These are phyloP conservation scores for Acacia melanoxylon DNA, from an alignment of 306 rosid species.

Conservation along the genomic window DNA sequence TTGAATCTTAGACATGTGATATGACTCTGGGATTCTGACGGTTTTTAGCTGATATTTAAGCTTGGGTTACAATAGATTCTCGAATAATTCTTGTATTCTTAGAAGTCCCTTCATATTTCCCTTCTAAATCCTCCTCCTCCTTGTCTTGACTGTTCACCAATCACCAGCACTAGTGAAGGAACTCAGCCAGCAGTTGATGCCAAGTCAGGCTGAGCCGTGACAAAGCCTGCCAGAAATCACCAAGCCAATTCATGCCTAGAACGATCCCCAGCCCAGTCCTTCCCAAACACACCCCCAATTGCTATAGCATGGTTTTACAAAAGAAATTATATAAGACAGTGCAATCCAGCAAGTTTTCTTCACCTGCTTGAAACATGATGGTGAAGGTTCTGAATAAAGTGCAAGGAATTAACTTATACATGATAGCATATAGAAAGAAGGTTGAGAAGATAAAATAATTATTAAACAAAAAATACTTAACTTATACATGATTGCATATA, in stretches of 20 bases:
- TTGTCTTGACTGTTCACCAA: not conserved
- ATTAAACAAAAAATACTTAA: not conserved
- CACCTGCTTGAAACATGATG: constrained; percentile 6
- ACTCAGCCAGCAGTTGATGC: not conserved
- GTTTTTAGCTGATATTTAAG: not conserved
- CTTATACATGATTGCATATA: not conserved
- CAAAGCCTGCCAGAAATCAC: not conserved
- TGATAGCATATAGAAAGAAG: not conserved
- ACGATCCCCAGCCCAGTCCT: not conserved
- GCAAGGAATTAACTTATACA: not conserved
- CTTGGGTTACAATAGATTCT: not conserved
- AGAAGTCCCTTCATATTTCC: not conserved
- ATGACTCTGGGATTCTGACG: not conserved
- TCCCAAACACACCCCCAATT: not conserved
- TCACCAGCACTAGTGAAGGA: not conserved
- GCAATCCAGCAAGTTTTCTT: not conserved
- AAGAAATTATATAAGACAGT: not conserved
- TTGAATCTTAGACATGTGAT: not conserved
- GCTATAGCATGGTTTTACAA: not conserved
- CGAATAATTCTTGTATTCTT: not conserved
- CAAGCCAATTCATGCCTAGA: not conserved
- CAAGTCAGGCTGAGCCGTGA: not conserved
- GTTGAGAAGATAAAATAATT: not conserved
- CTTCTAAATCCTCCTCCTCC: not conserved
- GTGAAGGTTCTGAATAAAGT: not conserved